Percentiles rank a stretch among this genome's conserved stretches.
These are phyloP conservation scores for Colletotrichum echinochloae DNA, from an alignment of 2,329 filamentous ascomycete species.

Conservation along the genomic window DNA sequence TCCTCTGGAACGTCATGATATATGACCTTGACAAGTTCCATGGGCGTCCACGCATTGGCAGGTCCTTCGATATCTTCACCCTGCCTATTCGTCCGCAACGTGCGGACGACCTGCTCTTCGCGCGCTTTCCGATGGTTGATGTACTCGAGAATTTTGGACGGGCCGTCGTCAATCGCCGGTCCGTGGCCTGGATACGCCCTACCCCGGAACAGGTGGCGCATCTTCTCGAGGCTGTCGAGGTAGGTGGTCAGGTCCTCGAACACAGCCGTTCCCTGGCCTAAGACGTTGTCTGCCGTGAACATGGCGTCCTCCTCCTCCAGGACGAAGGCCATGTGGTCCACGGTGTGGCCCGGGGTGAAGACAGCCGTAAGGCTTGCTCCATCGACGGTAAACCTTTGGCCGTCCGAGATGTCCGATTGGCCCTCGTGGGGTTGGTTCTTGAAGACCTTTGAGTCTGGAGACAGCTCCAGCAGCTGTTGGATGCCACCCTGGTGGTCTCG, in stretches of 20 bases:
- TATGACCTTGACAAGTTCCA: conserved; percentile 89
- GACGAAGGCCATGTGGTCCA: conserved; percentile 84
- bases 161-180: conserved; percentile 78
- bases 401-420: conserved; percentile 63
- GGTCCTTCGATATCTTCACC: conserved; percentile 43
- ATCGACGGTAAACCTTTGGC: conserved; percentile 65
- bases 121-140: conserved; percentile 83
- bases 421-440: conserved; percentile 71
- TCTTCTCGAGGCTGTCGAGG: conserved; percentile 74
- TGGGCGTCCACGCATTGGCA: conserved; percentile 69
- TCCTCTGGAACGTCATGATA: conserved; percentile 83
- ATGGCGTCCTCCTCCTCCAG: conserved; percentile 84
- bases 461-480: conserved; percentile 72
- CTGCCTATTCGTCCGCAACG: conserved; percentile 58
- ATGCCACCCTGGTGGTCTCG: conserved; percentile 86
- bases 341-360: conserved; percentile 75
- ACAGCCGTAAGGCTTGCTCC: conserved; percentile 76
- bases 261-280: conserved; percentile 87
- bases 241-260: conserved; percentile 83
- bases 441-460: conserved; percentile 72
- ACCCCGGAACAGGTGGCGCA: conserved; percentile 74
- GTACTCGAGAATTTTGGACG: conserved; percentile 81
- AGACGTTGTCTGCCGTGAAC: conserved; percentile 90
- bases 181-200: conserved; percentile 91
- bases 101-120: conserved; percentile 80